A percentile compares a stretch with the other conserved stretches of the same genome.
These are phyloP conservation scores for Glomus cerebriforme DNA, from an alignment of 192 early-diverging fungal genomes.

Conservation along the genomic window DNA sequence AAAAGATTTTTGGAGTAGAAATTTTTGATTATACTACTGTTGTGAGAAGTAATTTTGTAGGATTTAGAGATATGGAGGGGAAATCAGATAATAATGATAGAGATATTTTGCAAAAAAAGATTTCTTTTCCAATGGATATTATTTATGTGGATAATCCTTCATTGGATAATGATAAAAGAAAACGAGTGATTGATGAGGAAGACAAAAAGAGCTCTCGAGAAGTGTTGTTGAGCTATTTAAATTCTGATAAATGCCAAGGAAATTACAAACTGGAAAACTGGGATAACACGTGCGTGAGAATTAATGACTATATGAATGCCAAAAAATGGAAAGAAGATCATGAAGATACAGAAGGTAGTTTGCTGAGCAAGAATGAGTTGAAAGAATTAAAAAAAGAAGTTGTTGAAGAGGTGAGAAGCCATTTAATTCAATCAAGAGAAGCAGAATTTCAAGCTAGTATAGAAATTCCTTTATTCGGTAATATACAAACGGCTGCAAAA, in stretches of 20 bases:
- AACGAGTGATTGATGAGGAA: background rate
- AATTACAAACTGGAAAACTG: constrained; percentile 10
- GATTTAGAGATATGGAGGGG: background rate
- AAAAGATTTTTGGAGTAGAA: background rate
- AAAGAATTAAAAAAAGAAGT: too few relatives aligned
- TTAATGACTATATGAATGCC: constrained; percentile 1
- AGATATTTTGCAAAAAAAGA: too few relatives aligned
- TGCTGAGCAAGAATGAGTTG: too few relatives aligned
- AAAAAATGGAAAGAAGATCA: background rate
- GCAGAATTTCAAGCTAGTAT: too few relatives aligned
- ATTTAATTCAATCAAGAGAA: too few relatives aligned
- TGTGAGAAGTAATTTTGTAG: background rate
- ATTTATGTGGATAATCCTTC: too few relatives aligned
- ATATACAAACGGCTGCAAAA: too few relatives aligned
- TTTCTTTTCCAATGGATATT: too few relatives aligned
- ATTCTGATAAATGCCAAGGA: background rate
- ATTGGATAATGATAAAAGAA: background rate
- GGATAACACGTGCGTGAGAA: background rate
- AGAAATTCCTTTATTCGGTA: too few relatives aligned
- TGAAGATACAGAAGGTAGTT: background rate
- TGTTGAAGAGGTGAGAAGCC: too few relatives aligned
- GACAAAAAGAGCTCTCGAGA: background rate
- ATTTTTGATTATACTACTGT: constrained; percentile 4
- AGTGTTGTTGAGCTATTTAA: background rate
- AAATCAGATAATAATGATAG: background rate